Conservation (phyloP, 2,329 filamentous ascomycete species). For the Corynespora cassiicola region DNA sequence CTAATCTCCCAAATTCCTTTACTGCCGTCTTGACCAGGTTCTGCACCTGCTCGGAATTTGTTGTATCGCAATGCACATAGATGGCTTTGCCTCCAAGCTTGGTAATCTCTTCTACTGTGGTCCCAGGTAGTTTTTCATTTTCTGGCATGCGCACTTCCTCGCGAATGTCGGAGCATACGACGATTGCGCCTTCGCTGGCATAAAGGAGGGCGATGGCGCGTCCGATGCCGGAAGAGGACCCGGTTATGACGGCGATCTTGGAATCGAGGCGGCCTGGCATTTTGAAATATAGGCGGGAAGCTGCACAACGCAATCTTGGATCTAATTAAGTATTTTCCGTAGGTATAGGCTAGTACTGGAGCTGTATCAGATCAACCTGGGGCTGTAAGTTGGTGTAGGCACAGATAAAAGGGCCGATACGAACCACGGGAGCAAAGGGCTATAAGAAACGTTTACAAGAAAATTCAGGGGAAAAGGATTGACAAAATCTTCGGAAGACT, state of each 20-base stretch:
- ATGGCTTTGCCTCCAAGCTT: slow-evolving; percentile 38
- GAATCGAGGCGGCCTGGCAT: slow-evolving; percentile 32
- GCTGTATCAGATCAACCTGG: too few species aligned
- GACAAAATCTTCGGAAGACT: too few species aligned
- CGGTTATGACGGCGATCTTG: slow-evolving; percentile 44
- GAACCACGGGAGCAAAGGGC: too few species aligned
- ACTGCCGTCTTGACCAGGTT: slow-evolving; percentile 49
- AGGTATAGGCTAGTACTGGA: too few species aligned
- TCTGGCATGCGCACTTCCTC: slow-evolving; percentile 20
- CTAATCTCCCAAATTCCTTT: slow-evolving; percentile 57
- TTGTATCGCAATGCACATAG: slow-evolving; percentile 52
- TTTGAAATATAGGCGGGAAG: slow-evolving; percentile 1
- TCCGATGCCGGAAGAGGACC: slow-evolving; percentile 41
- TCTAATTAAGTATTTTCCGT: too few species aligned
- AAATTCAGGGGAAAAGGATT: too few species aligned
- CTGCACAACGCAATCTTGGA: too few species aligned
- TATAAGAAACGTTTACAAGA: too few species aligned
- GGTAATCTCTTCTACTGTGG: slow-evolving; percentile 38
- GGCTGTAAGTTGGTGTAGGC: too few species aligned
- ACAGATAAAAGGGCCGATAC: too few species aligned
- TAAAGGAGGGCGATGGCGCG: slow-evolving; percentile 41
- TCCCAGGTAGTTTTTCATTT: too few species aligned
- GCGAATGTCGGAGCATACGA: slow-evolving; percentile 40
- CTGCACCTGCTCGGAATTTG: slow-evolving; percentile 50
- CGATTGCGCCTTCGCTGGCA: slow-evolving; percentile 36